Percentiles rank a stretch among this genome's conserved stretches.
Conservation (phyloP, 441 rosid genomes). For the Adansonia grandidieri region DNA sequence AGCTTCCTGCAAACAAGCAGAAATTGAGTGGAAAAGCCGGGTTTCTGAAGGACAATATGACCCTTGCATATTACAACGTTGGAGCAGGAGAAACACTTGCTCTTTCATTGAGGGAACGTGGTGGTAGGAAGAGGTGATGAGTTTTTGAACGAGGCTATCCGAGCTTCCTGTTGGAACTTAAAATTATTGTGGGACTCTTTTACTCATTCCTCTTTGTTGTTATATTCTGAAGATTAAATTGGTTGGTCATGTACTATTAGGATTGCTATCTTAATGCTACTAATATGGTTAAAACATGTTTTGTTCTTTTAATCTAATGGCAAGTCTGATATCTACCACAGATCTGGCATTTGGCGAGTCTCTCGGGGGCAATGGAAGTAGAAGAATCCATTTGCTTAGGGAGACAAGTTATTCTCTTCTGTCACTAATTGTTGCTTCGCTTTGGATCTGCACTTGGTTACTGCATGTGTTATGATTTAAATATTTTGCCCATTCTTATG, state of each 20-base stretch:
- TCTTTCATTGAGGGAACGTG: constrained; percentile 88
- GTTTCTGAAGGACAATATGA: constrained; percentile 93
- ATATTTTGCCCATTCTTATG: constrained; percentile 2
- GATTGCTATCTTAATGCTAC: constrained; percentile 23
- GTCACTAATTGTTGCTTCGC: constrained; percentile 11
- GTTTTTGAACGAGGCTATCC: constrained; percentile 25
- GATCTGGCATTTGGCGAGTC: constrained; percentile 41
- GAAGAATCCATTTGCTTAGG: constrained; percentile 30
- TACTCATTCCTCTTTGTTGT: constrained; percentile 22
- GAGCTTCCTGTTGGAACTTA: constrained; percentile 37
- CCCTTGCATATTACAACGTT: constrained; percentile 87
- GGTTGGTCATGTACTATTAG: constrained; percentile 31
- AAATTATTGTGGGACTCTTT: constrained; percentile 24
- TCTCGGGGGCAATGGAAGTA: constrained; percentile 19
- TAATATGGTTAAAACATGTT: neutral
- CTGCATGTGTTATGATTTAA: neutral
- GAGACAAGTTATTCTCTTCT: constrained; percentile 25
- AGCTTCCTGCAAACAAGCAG: constrained; percentile 95
- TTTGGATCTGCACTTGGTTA: constrained; percentile 23
- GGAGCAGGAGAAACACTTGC: constrained; percentile 72
- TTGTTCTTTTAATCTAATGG: constrained; percentile 31
- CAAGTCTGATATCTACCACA: constrained; percentile 38
- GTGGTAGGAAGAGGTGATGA: constrained; percentile 88
- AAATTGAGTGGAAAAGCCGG: constrained; percentile 96
- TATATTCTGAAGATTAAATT: constrained; percentile 30